Evolutionary conservation across 768 basidiomycete genomes (phyloP), one percentile per base, ranked within the genome.

Genomic region (Pleurotus djamor): DNA sequence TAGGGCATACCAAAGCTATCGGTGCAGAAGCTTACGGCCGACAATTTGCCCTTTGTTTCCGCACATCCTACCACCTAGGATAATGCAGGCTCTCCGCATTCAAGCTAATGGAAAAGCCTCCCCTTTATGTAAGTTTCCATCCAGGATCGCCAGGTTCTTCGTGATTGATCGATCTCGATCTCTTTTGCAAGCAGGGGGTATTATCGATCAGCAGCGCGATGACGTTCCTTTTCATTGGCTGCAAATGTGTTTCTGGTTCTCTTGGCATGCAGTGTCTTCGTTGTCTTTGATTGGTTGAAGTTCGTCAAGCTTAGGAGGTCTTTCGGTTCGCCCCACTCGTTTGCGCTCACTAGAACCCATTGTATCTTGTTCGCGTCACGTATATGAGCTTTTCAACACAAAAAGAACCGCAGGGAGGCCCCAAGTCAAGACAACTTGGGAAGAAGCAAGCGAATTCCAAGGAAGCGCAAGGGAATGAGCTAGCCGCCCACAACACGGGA

Each of bases 321-420:
- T 56, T 56, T 56, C 54, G 54, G 54, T 56, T 56, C 54, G 44
- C 28, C 17, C 16, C 54, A 34, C 6, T 56, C 54, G 7, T 56
- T 56, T 43, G 12, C 34, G 34, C 8, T 10, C 41, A 6, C n/a
- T 56, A 10, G 54, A 56, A 56, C 41, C 54, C 54, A 56, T 56
- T 34, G 54, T 56, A 44, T 44, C 41, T 32, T 44, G 54, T 56
- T 28, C 41, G 54, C 14, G 14, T 44, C 13, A 21, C 34, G 8
- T n/a, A 41, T 41, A n/a, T 2, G 38, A 10, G 38, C 10, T 10
- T 41, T 41, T 41, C 21, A 28, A 28, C 21, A 28, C 1, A 28
- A 28, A 28, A 1, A 3, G 21, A 28, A 3, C 3, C 21, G 21
- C 21, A 28, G 21, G 21, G 21, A 28, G 21, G 21, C 21, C 2